Base-by-base conservation (phyloP, 352 stramenopile genomes). In the Phytopythium montanum region DNA sequence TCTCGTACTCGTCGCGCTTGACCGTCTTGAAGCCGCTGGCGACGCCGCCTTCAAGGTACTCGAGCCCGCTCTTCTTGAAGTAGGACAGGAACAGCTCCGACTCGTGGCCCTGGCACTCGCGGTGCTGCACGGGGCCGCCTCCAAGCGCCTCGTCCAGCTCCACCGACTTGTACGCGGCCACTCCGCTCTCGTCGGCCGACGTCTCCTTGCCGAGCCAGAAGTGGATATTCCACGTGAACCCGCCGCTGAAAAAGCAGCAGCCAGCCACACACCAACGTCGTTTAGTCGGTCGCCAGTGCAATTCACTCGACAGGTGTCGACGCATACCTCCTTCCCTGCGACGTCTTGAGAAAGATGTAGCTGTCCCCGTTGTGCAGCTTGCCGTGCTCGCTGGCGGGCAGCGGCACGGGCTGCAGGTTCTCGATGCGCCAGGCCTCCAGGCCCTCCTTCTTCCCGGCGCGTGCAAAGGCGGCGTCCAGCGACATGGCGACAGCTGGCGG, bases 91-190 rank as follows among this genome's bases (percentile, higher is more conserved):
- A 99, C 21, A 94, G 68, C n/a, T 87, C 80, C 68, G 81, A 91
- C 63, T 93, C 84, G 60, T 87, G 59, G 52, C 75, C 79, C 56
- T 93, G 75, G 67, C 81, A 91, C 59, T 93, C 84, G 25, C 96
- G 88, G 73, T 98, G 95, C 76, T 99, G 92, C 34, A 98, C 79
- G n/a, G 95, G 75, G 13, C 76, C 72, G 21, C 89, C 92, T 25
- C 92, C 94, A 8, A 99, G 73, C 19, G 85, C 73, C 51, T 98
- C 91, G 68, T 99, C 96, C 16, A 98, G 85, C 81, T 99, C 97
- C 25, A 99, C 93, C 33, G 94, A 94, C 79, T 99, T 99, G 82
- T 98, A 98, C 19, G 96, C 96, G 2, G 95, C 96, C 19, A 98
- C 85, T 50, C 95, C 96, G 66, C 90, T 96, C 70, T 99, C 96